Evolutionary conservation across 371 early-diverging fungal species (phyloP).

Genomic region (Apophysomyces sp.): DNA sequence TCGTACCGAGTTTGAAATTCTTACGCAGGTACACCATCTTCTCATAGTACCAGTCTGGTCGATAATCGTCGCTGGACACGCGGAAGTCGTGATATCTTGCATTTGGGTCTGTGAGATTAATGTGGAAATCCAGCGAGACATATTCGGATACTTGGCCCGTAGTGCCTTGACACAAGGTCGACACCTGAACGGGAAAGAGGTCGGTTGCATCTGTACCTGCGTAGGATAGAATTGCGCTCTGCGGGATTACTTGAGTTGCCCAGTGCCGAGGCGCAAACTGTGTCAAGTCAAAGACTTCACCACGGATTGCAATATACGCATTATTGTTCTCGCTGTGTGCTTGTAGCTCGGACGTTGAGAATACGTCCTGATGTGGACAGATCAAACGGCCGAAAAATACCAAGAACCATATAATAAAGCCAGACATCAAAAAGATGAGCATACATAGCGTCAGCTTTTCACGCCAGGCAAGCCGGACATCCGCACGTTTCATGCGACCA

Average conservation of each 20-base stretch:
- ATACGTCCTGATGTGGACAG: conserved; percentile 75
- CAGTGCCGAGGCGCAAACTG: conserved; percentile 52
- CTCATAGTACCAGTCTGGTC: conserved; percentile 30
- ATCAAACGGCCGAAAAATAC: conserved; percentile 75
- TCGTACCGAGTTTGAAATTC: conserved; percentile 19
- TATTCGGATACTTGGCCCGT: conserved; percentile 5
- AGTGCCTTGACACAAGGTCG: conserved; percentile 13
- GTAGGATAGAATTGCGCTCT: conserved; percentile 49
- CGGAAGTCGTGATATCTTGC: conserved; percentile 16
- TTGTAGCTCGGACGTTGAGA: conserved; percentile 49
- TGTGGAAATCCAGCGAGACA: conserved; percentile 15
- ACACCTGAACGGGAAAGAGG: conserved; percentile 67
- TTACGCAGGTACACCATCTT: conserved; percentile 31
- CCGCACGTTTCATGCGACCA: conserved; percentile 67
- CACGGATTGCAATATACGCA: conserved; percentile 55
- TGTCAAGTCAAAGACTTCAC: conserved; percentile 61
- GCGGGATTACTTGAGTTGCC: conserved; percentile 34
- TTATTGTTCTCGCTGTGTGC: conserved; percentile 34
- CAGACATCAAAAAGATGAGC: conserved; percentile 72
- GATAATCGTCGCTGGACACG: not conserved
- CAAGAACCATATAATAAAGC: conserved; percentile 78
- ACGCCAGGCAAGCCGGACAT: conserved; percentile 87
- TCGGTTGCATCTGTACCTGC: conserved; percentile 56
- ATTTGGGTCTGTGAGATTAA: conserved; percentile 16
- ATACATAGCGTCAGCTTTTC: conserved; percentile 88